Percentiles rank a stretch among this genome's conserved stretches.
Evolutionary conservation across 306 rosid species (phyloP).

Genomic region (Trifolium subterraneum): DNA sequence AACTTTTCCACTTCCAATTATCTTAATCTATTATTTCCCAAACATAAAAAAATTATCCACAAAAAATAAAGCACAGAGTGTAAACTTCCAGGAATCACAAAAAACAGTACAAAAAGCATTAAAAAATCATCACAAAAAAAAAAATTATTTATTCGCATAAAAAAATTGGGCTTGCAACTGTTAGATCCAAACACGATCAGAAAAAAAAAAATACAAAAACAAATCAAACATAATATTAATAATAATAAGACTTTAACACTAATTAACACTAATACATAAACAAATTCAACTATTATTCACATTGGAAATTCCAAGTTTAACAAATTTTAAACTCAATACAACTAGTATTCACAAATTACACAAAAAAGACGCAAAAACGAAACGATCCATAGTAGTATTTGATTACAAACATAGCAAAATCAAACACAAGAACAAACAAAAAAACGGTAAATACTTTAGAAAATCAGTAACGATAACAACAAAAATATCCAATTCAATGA

Average conservation of each 20-base stretch:
- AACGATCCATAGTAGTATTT: background rate
- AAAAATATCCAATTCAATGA: conserved; percentile 16
- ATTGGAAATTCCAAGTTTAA: background rate
- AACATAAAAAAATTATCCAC: background rate
- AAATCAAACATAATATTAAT: background rate
- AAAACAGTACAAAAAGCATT: background rate
- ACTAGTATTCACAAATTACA: background rate
- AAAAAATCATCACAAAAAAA: background rate
- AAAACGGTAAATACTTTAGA: background rate
- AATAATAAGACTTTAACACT: background rate
- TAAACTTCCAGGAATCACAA: background rate
- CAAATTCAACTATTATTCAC: background rate
- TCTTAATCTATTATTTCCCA: background rate
- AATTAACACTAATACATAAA: background rate
- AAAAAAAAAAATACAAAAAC: background rate
- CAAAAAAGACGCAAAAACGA: background rate
- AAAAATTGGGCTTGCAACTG: conserved; percentile 13
- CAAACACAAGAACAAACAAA: background rate
- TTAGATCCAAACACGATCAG: conserved; percentile 28
- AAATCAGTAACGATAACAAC: conserved; percentile 26
- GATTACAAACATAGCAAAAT: background rate
- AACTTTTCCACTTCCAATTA: conserved; percentile 1
- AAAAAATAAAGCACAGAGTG: conserved; percentile 24
- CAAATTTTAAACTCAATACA: background rate
- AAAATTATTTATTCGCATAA: background rate